Percentiles rank a stretch among this genome's conserved stretches.
Evolutionary conservation across 306 rosid species (phyloP).

Genomic region (Styphnolobium japonicum): DNA sequence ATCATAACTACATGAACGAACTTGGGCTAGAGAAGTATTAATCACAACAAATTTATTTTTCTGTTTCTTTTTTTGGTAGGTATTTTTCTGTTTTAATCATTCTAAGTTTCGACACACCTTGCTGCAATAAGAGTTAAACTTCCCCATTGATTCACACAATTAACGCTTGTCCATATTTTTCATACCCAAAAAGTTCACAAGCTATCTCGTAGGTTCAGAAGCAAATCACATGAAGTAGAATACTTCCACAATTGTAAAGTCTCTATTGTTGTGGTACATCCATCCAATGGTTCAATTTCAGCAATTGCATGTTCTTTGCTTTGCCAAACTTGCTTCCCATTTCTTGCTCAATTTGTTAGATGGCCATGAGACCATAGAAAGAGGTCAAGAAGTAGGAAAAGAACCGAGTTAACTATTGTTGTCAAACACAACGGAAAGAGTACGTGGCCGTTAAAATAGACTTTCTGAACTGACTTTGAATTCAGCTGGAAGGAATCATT

Average conservation of each 20-base stretch:
- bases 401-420: neutral
- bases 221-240: conserved; percentile 2
- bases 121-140: neutral
- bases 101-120: neutral
- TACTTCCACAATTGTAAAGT: neutral
- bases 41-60: no score
- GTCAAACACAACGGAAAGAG: neutral
- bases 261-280: neutral
- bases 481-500: no score
- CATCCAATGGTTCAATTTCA: neutral
- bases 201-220: neutral
- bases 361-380: neutral
- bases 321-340: neutral
- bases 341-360: neutral
- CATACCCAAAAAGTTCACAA: neutral
- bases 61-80: neutral
- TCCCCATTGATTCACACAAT: neutral
- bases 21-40: no score
- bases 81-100: neutral
- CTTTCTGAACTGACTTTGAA: neutral
- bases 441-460: neutral
- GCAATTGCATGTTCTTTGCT: conserved; percentile 3
- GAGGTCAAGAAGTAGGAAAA: neutral
- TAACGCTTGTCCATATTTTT: neutral
- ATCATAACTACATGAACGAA: no score